phyloP scores from a whole-genome alignment of 2,329 filamentous ascomycete species.

The Claviceps digitariae region DNA sequence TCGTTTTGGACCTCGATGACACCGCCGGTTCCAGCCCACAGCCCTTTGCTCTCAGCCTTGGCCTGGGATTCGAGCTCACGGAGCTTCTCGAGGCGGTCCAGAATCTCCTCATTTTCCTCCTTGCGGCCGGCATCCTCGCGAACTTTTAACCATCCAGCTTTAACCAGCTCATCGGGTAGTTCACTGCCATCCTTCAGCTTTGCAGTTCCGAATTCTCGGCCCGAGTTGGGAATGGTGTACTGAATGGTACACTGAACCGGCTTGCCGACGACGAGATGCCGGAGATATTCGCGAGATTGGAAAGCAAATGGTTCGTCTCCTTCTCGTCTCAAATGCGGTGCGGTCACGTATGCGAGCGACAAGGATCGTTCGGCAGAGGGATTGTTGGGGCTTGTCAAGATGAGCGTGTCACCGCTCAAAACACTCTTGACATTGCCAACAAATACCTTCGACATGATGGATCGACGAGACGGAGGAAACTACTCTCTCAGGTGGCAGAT shows the following conservation, averaged over 20 bases:
- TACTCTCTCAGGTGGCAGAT: not conserved
- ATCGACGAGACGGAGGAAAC: conserved; percentile 11
- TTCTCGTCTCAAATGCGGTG: conserved; percentile 74
- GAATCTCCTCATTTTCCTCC: conserved; percentile 68
- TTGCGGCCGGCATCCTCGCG: conserved; percentile 88
- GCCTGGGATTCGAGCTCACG: conserved; percentile 66
- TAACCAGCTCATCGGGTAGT: conserved; percentile 70
- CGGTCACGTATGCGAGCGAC: conserved; percentile 83
- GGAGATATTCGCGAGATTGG: conserved; percentile 85
- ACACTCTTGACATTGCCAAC: conserved; percentile 81
- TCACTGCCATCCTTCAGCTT: conserved; percentile 61
- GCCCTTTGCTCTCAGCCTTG: conserved; percentile 62
- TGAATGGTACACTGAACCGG: conserved; percentile 70
- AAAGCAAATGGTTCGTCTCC: conserved; percentile 89
- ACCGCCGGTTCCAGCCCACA: conserved; percentile 57
- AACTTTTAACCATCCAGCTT: conserved; percentile 85
- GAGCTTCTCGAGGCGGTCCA: conserved; percentile 61
- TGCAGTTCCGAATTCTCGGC: conserved; percentile 78
- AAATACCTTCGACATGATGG: conserved; percentile 38
- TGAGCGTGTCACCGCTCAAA: conserved; percentile 81
- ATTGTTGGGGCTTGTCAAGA: conserved; percentile 71
- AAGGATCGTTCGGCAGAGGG: conserved; percentile 71
- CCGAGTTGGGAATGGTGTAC: conserved; percentile 75
- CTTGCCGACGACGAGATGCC: conserved; percentile 74
- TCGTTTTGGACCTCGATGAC: conserved; percentile 72